Evolutionary conservation across 495 filamentous ascomycete genomes (phyloP), one percentile per base, ranked within the genome.

Genomic region (Chaetomidium leptoderma): DNA sequence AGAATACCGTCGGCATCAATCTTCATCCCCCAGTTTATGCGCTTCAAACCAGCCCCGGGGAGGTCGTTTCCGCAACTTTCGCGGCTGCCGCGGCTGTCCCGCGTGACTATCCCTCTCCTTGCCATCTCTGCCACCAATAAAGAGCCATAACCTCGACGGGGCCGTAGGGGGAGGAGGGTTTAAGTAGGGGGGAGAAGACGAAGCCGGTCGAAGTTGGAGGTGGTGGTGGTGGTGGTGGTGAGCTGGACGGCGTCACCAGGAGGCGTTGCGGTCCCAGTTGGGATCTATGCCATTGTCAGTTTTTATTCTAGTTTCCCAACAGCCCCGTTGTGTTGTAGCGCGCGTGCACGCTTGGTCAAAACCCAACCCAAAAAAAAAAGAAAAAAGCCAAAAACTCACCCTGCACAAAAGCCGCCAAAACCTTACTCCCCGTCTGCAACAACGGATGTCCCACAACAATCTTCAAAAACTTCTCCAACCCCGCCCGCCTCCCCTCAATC

Each of bases 381-480:
- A 32, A 30, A 44, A 6, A 51, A 44, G 5, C n/a, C n/a, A n/a
- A 44, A 47, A 60, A 81, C 87, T 69, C 63, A 95, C 92, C 92
- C 71, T 98, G 93, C 68, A 98, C 92, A 74, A 96, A 98, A 51
- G 88, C 88, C 19, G 90, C 92, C 63, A 98, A 71, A 57, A 97
- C 93, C 74, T 97, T 96, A 69, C 91, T 96, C 50, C 95, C 95
- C 32, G 95, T 97, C 83, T 98, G 93, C 75, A 98, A 74, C 59
- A 98, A 77, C 55, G 93, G 93, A 74, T 98, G 93, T 0, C 93
- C 92, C 0, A 96, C 93, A 4, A 98, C 93, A 63, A 98, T 97
- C 83, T 95, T 91, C 68, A 98, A 72, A 69, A 98, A 98, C 64
- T 92, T 83, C 77, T 98, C 92, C 57, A 98, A 77, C 9, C 93